These are phyloP conservation scores for Taiozyma sp. DNA, from an alignment of 1,139 yeast genomes.

Conservation along the genomic window DNA sequence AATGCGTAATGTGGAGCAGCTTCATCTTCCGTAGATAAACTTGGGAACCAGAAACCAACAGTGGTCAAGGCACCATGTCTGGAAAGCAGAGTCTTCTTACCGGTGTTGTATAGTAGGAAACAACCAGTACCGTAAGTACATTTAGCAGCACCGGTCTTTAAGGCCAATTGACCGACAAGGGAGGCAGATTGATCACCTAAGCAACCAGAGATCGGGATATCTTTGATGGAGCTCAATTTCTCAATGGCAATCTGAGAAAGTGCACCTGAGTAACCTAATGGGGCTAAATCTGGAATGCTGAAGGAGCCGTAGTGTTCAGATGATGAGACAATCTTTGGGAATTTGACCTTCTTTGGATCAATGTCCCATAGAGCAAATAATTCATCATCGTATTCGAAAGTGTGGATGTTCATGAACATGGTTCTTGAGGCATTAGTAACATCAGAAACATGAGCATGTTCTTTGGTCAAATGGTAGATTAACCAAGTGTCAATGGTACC, in stretches of 20 bases:
- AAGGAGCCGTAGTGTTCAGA: conserved; percentile 78
- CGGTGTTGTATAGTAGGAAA: conserved; percentile 86
- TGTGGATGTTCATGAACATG: conserved; percentile 80
- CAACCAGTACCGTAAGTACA: conserved; percentile 99
- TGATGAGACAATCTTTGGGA: conserved; percentile 81
- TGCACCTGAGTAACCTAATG: conserved; percentile 46
- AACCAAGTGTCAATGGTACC: conserved; percentile 97
- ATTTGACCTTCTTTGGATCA: conserved; percentile 60
- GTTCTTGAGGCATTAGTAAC: conserved; percentile 92
- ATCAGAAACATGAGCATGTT: conserved; percentile 72
- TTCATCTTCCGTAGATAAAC: conserved; percentile 39
- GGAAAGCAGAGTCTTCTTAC: conserved; percentile 58
- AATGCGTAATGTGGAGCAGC: conserved; percentile 79
- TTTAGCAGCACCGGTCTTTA: conserved; percentile 80
- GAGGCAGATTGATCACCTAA: conserved; percentile 96
- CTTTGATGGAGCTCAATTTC: conserved; percentile 34
- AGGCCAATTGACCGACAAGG: conserved; percentile 87
- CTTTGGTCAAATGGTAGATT: conserved; percentile 77
- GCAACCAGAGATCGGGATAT: conserved; percentile 82
- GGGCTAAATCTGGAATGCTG: conserved; percentile 49
- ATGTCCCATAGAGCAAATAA: conserved; percentile 76
- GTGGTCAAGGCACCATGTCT: conserved; percentile 85
- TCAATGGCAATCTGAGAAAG: conserved; percentile 45
- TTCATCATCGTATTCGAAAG: conserved; percentile 71
- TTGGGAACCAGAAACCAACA: conserved; percentile 85